A percentile compares a stretch with the other conserved stretches of the same genome.
phyloP scores from a whole-genome alignment of 169 alveolate species.

The Plasmodium chabaudi region DNA sequence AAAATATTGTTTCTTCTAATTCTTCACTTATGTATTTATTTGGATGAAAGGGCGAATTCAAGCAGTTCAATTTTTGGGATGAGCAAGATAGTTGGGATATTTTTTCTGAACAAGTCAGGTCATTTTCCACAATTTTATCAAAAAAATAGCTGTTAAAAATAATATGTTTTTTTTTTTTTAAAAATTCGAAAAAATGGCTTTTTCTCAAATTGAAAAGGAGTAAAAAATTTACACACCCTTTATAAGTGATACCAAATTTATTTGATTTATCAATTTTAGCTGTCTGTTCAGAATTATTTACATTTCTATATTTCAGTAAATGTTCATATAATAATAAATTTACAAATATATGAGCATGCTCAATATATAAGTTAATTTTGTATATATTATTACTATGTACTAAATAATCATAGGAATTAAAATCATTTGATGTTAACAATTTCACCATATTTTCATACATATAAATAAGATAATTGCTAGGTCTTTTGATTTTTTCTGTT shows the following conservation, averaged over 20 bases:
- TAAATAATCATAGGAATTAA: conserved; percentile 15
- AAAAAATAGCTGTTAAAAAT: conserved; percentile 22
- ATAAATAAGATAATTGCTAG: not conserved
- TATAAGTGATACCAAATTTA: conserved; percentile 14
- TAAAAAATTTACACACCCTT: conserved; percentile 17
- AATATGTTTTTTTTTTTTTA: conserved; percentile 17
- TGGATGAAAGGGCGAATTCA: no score
- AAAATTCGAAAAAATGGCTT: conserved; percentile 12
- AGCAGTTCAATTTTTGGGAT: no score
- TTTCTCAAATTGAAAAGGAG: conserved; percentile 26
- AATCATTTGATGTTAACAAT: conserved; percentile 4
- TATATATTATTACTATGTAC: conserved; percentile 33
- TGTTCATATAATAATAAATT: conserved; percentile 45
- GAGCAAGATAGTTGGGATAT: not conserved
- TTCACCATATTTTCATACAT: conserved; percentile 18
- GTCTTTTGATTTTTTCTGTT: not conserved
- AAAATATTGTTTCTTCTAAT: conserved; percentile 3
- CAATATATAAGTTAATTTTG: not conserved
- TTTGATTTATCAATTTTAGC: not conserved
- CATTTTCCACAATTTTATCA: conserved; percentile 10
- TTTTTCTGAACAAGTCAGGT: conserved; percentile 18
- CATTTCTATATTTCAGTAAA: not conserved
- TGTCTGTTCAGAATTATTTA: not conserved
- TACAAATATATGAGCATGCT: not conserved
- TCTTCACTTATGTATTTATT: not conserved